Conservation (phyloP, 139 green algal species). For the Chlorella sp. region DNA sequence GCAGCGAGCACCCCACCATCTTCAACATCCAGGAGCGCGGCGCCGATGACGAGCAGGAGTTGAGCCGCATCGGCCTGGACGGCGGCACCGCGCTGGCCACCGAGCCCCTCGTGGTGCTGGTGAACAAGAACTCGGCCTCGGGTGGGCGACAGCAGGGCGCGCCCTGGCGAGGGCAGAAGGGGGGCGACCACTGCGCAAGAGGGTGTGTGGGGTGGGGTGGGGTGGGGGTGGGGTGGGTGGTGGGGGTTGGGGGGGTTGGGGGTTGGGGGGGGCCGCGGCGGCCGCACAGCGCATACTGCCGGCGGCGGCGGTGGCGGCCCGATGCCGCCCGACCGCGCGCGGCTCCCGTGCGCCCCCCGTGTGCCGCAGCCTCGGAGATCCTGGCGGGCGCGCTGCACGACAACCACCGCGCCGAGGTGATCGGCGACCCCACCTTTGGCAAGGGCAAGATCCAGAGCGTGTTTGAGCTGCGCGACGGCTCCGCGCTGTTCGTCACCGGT, state of each 20-base stretch:
- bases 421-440: constrained; percentile 87
- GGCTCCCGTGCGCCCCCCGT: too few species aligned
- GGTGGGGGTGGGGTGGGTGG: too few species aligned
- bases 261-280: too few species aligned
- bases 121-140: constrained; percentile 77
- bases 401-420: constrained; percentile 68
- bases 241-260: too few species aligned
- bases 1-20: too few species aligned
- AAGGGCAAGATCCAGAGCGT: constrained; percentile 87
- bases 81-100: constrained; percentile 37
- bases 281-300: too few species aligned
- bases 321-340: too few species aligned
- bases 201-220: too few species aligned
- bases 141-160: too few species aligned
- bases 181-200: too few species aligned
- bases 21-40: not conserved
- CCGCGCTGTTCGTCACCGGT: constrained; percentile 94
- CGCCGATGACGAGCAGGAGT: not conserved
- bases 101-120: constrained; percentile 84
- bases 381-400: constrained; percentile 86
- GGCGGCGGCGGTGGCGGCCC: too few species aligned
- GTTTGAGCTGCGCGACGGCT: constrained; percentile 84
- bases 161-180: too few species aligned
- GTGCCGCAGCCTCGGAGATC: constrained; percentile 93
- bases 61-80: constrained; percentile 29